Percentiles rank a stretch among this genome's conserved stretches.
Conservation (phyloP, 2,329 filamentous ascomycete species). For the Parasarocladium wereldwijsianum region DNA sequence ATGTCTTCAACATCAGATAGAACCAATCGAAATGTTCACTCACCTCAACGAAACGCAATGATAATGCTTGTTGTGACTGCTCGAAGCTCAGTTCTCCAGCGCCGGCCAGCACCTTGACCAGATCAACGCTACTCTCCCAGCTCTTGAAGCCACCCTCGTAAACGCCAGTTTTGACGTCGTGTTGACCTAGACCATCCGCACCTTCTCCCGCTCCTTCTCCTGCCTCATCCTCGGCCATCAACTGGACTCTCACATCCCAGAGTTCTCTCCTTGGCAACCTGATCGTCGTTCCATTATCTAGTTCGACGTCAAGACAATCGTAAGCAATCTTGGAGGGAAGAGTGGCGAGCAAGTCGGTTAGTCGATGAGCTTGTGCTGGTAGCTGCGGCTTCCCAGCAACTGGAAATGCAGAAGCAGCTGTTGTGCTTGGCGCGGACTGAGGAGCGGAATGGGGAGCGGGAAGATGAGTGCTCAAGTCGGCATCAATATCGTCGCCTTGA, state of each 20-base stretch:
- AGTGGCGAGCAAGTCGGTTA: slow-evolving; percentile 34
- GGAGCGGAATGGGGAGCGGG: slow-evolving; percentile 11
- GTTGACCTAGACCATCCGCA: slow-evolving; percentile 39
- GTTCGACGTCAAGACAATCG: slow-evolving; percentile 41
- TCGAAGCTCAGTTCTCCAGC: slow-evolving; percentile 18
- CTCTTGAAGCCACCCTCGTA: slow-evolving; percentile 85
- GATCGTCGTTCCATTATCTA: slow-evolving; percentile 36
- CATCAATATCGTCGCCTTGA: slow-evolving; percentile 49
- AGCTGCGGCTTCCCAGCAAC: slow-evolving; percentile 46
- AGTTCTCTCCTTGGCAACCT: slow-evolving; percentile 59
- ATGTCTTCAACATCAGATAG: neutral
- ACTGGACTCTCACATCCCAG: slow-evolving; percentile 67
- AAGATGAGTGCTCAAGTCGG: slow-evolving; percentile 11
- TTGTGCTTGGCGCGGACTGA: slow-evolving; percentile 12
- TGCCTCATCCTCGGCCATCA: slow-evolving; percentile 58
- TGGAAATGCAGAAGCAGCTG: slow-evolving; percentile 38
- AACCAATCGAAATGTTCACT: slow-evolving; percentile 10
- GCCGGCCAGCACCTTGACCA: slow-evolving; percentile 51
- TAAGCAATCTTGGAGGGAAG: slow-evolving; percentile 66
- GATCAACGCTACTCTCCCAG: slow-evolving; percentile 74
- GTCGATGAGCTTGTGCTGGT: slow-evolving; percentile 33
- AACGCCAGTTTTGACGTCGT: slow-evolving; percentile 67
- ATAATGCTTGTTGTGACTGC: slow-evolving; percentile 15
- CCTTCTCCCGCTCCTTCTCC: slow-evolving; percentile 24
- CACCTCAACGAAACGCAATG: slow-evolving; percentile 39